Percentiles rank a stretch among this genome's conserved stretches.
Evolutionary conservation across 2,329 filamentous ascomycete genomes (phyloP).

Genomic region (Talaromyces sp.): DNA sequence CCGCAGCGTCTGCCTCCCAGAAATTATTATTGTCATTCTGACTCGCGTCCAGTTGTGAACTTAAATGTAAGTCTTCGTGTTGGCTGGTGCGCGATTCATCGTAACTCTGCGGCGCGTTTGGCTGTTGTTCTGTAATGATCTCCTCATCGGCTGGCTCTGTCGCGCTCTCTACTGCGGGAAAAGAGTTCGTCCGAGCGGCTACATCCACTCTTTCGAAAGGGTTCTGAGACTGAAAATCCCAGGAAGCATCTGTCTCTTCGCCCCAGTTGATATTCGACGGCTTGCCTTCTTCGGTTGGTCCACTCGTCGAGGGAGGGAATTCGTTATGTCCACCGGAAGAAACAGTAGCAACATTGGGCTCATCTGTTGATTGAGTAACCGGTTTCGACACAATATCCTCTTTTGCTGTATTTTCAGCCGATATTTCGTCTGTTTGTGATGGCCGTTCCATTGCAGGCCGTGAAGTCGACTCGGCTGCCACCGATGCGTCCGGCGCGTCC

Average conservation of each 20-base stretch:
- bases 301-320: neutral
- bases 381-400: neutral
- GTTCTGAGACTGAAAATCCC: constrained; percentile 6
- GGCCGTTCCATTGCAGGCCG: constrained; percentile 16
- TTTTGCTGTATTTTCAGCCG: neutral
- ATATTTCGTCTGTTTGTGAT: constrained; percentile 5
- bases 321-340: neutral
- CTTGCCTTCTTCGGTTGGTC: neutral
- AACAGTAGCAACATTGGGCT: neutral
- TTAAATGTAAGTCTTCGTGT: neutral
- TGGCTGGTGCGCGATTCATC: neutral
- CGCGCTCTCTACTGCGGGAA: constrained; percentile 13
- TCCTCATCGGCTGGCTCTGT: neutral
- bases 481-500: constrained; percentile 17
- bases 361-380: neutral
- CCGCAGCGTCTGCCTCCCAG: constrained; percentile 49
- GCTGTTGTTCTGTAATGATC: neutral
- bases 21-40: constrained; percentile 19
- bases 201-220: constrained; percentile 16
- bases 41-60: constrained; percentile 15
- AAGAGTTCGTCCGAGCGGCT: constrained; percentile 17
- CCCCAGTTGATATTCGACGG: constrained; percentile 8
- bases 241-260: constrained; percentile 5
- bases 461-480: constrained; percentile 17
- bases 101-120: neutral